Evolutionary conservation across 768 basidiomycete species (phyloP).

Genomic region (Mycena venus): DNA sequence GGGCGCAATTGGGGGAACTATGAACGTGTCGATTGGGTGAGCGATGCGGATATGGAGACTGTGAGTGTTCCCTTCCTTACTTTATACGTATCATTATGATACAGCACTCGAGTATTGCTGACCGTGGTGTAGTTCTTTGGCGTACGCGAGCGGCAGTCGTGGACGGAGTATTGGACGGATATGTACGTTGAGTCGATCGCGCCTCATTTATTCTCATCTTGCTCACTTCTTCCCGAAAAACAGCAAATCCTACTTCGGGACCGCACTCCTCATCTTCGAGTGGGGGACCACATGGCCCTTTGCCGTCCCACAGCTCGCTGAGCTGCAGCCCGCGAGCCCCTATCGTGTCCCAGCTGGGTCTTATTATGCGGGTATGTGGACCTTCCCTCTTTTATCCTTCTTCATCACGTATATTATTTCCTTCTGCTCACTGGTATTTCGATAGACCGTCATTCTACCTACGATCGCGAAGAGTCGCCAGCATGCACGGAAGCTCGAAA

Average conservation of each 20-base stretch:
- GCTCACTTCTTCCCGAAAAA: no score
- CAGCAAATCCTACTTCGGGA: not conserved
- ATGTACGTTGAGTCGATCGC: not conserved
- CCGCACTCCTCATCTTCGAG: not conserved
- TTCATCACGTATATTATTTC: not conserved
- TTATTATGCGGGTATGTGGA: not conserved
- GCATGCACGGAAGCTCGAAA: not conserved
- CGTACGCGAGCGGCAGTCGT: not conserved
- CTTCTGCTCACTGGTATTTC: not conserved
- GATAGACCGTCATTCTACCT: not conserved
- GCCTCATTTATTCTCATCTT: not conserved
- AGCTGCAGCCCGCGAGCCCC: not conserved
- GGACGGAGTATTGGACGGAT: not conserved
- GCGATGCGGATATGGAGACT: not conserved
- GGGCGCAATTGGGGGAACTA: not conserved
- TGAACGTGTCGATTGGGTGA: not conserved
- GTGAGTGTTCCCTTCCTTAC: no score
- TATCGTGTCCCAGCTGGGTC: not conserved
- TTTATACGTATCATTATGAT: no score
- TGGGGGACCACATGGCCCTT: not conserved
- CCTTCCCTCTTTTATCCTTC: not conserved
- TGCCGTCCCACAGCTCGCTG: not conserved
- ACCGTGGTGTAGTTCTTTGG: not conserved
- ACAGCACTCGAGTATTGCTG: no score
- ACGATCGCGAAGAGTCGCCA: not conserved